Base-by-base conservation (phyloP, 495 filamentous ascomycete genomes). In the Annulohypoxylon nitens region DNA sequence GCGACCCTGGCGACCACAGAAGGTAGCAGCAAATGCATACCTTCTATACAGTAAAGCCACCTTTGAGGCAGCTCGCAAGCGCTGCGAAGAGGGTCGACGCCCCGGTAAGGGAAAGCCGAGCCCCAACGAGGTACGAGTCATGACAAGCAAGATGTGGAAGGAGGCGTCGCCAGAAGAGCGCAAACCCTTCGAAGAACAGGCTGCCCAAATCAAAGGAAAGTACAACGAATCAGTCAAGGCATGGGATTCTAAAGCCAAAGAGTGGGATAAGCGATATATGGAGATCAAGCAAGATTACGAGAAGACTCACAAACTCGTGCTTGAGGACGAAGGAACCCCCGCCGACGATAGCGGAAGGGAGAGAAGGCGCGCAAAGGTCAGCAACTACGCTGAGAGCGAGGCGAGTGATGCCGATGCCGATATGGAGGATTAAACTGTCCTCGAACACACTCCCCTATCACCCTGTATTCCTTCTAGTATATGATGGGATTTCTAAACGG, bases 111-210 rank as follows among this genome's bases (percentile, higher is more conserved):
- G 87, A 3, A 90, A 92, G 71, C 84, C 90, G 1, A 86, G 88
- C 45, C 90, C 90, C 2, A 95, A 95, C 71, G 93, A 96, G 70
- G 90, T 99, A 58, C 91, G 96, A 37, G 86, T 88, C 8, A 92
- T 92, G 67, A 85, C 95, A 18, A 93, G 94, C 16, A 89, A 90
- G 74, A 94, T 94, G 92, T 99, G 96, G 96, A 90, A 92, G 69
- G 90, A 92, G 62, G 90, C 92, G 0, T 74, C 83, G 3, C 86
- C 86, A 8, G 92, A 90, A 37, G 85, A 86, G 68, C 92, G 91
- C 78, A 83, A 86, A 76, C 94, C 93, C 26, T 98, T 93, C 73
- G 82, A 93, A 62, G 90, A 93, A 41, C 85, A 89, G 76, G 90
- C 90, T 4, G 88, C 91, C 67, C 86, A 83, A 16, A 89, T 92